phyloP scores from a whole-genome alignment of 1,284 basidiomycete species.

The Heterobasidion parviporum region DNA sequence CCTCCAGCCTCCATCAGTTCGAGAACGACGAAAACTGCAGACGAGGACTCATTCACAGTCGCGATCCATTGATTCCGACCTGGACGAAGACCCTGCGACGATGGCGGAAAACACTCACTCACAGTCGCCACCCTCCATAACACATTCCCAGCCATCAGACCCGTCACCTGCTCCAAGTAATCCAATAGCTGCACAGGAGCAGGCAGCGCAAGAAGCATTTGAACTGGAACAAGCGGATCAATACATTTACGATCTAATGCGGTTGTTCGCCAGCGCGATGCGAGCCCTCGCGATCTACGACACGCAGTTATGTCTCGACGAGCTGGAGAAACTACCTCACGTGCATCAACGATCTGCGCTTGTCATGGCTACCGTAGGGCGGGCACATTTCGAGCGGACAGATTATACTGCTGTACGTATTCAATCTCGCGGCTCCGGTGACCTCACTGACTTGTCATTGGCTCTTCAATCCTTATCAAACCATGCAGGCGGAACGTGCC shows the following conservation, averaged over 20 bases:
- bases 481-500: slow-evolving; percentile 71
- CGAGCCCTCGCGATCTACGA: slow-evolving; percentile 70
- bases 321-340: slow-evolving; percentile 70
- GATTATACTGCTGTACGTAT: slow-evolving; percentile 78
- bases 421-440: slow-evolving; percentile 1
- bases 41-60: slow-evolving; percentile 44
- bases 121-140: slow-evolving; percentile 50
- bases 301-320: slow-evolving; percentile 63
- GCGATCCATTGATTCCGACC: slow-evolving; percentile 57
- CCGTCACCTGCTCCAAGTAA: slow-evolving; percentile 46
- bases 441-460: neutral
- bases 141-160: slow-evolving; percentile 50
- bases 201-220: slow-evolving; percentile 61
- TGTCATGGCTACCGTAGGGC: slow-evolving; percentile 76
- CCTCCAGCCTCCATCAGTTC: slow-evolving; percentile 24
- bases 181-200: slow-evolving; percentile 54
- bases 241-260: slow-evolving; percentile 75
- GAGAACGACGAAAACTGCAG: slow-evolving; percentile 51
- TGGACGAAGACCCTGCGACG: slow-evolving; percentile 49
- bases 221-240: slow-evolving; percentile 70
- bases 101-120: slow-evolving; percentile 42
- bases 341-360: slow-evolving; percentile 69
- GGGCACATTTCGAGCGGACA: slow-evolving; percentile 80
- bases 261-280: slow-evolving; percentile 73
- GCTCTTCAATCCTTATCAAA: slow-evolving; percentile 7